Conservation (phyloP, 176 grass and related monocot genomes). For the Tillandsia fasciculata region DNA sequence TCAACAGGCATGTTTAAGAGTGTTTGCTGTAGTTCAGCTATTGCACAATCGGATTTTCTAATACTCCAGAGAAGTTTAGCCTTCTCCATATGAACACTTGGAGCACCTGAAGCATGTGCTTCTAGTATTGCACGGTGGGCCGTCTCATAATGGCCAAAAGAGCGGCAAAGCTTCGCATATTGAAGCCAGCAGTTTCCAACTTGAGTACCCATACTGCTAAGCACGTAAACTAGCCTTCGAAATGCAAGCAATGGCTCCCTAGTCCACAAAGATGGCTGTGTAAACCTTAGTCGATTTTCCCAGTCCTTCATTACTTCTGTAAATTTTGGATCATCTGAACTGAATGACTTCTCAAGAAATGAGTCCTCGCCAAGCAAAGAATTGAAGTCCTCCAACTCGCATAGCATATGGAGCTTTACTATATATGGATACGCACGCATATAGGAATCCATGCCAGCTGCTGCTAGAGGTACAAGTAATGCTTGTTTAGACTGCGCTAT, state of each 20-base stretch:
- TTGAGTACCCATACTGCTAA: slow-evolving; percentile 63
- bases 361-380: slow-evolving; percentile 59
- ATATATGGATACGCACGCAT: slow-evolving; percentile 98
- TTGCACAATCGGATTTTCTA: slow-evolving; percentile 81
- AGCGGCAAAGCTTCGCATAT: slow-evolving; percentile 88
- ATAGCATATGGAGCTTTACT: slow-evolving; percentile 91
- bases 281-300: slow-evolving; percentile 88
- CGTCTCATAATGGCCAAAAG: slow-evolving; percentile 82
- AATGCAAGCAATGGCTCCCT: slow-evolving; percentile 94
- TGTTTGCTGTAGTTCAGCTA: slow-evolving; percentile 91
- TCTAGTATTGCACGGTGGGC: slow-evolving; percentile 87
- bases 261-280: slow-evolving; percentile 82
- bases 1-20: slow-evolving; percentile 78
- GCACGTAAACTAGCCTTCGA: slow-evolving; percentile 68
- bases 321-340: slow-evolving; percentile 54
- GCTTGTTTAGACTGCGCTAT: slow-evolving; percentile 82
- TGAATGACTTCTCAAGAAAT: slow-evolving; percentile 69
- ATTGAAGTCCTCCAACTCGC: slow-evolving; percentile 85
- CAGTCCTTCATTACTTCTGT: slow-evolving; percentile 68
- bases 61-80: slow-evolving; percentile 88
- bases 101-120: slow-evolving; percentile 73
- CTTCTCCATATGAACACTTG: slow-evolving; percentile 85
- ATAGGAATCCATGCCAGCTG: slow-evolving; percentile 96
- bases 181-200: slow-evolving; percentile 95
- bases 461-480: slow-evolving; percentile 78